Evolutionary conservation across 495 filamentous ascomycete species (phyloP).

Genomic region (Penicillium tannophilum): DNA sequence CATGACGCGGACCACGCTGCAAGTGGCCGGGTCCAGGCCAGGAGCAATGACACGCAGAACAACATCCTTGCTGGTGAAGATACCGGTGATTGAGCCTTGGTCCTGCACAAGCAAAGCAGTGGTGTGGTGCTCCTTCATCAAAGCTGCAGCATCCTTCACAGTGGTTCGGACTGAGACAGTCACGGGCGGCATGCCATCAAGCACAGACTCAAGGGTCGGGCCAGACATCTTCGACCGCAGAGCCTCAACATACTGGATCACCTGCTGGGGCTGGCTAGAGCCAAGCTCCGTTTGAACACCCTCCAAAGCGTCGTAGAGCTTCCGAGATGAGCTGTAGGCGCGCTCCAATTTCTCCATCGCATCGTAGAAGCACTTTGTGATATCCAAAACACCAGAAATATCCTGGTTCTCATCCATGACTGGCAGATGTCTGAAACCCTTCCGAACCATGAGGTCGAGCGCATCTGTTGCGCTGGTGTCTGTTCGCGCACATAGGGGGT

Average conservation of each 20-base stretch:
- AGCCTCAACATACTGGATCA: constrained; percentile 98
- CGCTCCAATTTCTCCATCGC: constrained; percentile 99
- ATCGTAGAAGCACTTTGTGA: constrained; percentile 99
- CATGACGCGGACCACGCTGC: constrained; percentile 98
- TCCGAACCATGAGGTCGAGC: constrained; percentile 95
- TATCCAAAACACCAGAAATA: constrained; percentile 97
- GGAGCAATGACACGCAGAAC: constrained; percentile 97
- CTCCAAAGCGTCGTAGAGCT: constrained; percentile 95
- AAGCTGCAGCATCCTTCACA: constrained; percentile 87
- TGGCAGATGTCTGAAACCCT: constrained; percentile 95
- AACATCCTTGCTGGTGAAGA: constrained; percentile 99
- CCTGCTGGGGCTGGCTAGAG: constrained; percentile 94
- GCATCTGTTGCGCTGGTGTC: constrained; percentile 98
- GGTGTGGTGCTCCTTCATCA: constrained; percentile 99
- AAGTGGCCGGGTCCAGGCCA: constrained; percentile 89
- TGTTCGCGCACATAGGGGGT: constrained; percentile 93
- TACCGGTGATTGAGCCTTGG: constrained; percentile 95
- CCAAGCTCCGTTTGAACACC: constrained; percentile 98
- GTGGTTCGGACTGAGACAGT: constrained; percentile 95
- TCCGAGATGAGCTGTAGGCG: constrained; percentile 92
- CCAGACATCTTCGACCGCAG: constrained; percentile 96
- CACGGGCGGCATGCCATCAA: constrained; percentile 87
- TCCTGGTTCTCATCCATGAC: constrained; percentile 99
- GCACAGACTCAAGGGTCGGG: constrained; percentile 90
- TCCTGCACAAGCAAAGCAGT: constrained; percentile 96